These are phyloP conservation scores for Bipolaris oryzae DNA, from an alignment of 2,329 filamentous ascomycete genomes.

Conservation along the genomic window DNA sequence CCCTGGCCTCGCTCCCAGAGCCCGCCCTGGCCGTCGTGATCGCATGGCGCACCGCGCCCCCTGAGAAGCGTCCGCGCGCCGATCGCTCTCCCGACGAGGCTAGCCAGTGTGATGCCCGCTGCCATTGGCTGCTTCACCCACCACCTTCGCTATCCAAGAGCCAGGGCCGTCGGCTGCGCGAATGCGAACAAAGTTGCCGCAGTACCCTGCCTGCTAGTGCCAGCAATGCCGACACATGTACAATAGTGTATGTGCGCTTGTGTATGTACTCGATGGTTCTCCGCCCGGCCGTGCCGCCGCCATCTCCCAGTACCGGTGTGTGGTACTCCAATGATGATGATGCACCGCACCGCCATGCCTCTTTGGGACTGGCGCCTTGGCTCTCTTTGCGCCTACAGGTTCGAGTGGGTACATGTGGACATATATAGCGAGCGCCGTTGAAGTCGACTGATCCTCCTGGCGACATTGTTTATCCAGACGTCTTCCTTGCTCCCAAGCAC, in stretches of 20 bases:
- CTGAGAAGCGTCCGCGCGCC: constrained; percentile 18
- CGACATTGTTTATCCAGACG: no score
- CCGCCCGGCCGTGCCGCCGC: no score
- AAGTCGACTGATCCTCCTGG: no score
- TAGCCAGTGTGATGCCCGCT: not conserved
- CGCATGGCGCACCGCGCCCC: constrained; percentile 19
- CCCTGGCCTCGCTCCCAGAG: not conserved
- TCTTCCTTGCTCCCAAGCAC: no score
- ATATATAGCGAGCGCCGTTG: no score
- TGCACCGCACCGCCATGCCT: not conserved
- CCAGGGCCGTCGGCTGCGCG: not conserved
- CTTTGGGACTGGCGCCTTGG: no score
- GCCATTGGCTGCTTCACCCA: constrained; percentile 18
- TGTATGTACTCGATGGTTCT: not conserved
- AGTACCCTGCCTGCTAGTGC: not conserved
- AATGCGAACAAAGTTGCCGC: constrained; percentile 5
- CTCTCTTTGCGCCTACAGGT: no score
- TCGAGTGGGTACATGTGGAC: no score
- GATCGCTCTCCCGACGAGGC: constrained; percentile 19
- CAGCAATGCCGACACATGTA: not conserved
- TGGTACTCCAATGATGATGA: not conserved
- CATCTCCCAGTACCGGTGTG: not conserved
- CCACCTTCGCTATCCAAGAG: not conserved
- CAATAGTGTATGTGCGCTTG: not conserved
- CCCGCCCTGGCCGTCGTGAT: not conserved